Percentiles rank a stretch among this genome's conserved stretches.
Evolutionary conservation across 768 basidiomycete species (phyloP).

Genomic region (Panus rudis): DNA sequence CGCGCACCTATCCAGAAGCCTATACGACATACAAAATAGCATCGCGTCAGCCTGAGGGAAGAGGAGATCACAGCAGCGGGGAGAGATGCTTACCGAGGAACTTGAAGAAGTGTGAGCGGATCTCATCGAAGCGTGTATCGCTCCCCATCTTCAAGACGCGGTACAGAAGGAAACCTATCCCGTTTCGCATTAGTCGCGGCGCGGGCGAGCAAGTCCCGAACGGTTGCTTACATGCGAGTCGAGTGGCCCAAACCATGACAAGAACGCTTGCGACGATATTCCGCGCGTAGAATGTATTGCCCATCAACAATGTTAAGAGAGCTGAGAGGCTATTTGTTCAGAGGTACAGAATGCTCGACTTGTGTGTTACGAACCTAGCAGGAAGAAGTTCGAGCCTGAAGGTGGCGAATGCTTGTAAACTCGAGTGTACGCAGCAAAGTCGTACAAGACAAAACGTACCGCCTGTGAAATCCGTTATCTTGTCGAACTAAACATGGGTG

Average conservation of each 20-base stretch:
- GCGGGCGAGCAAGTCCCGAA: constrained; percentile 6
- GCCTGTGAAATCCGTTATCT: constrained; percentile 66
- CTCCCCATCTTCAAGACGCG: constrained; percentile 64
- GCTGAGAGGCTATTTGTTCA: constrained; percentile 27
- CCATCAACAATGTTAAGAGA: constrained; percentile 51
- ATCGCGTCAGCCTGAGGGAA: neutral
- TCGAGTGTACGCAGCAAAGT: neutral
- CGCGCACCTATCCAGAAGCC: constrained; percentile 50
- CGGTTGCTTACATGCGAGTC: constrained; percentile 40
- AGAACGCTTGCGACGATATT: constrained; percentile 50
- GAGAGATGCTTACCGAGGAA: constrained; percentile 38
- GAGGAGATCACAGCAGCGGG: too few relatives aligned
- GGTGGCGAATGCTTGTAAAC: neutral
- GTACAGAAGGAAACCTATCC: constrained; percentile 63
- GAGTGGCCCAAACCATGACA: constrained; percentile 62
- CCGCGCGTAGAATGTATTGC: constrained; percentile 53
- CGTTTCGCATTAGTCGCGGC: too few relatives aligned
- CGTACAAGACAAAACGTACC: constrained; percentile 25
- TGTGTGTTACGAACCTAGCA: constrained; percentile 34
- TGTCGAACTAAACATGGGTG: constrained; percentile 44
- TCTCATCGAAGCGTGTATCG: constrained; percentile 62
- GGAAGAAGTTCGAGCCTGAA: constrained; percentile 60
- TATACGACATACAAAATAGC: constrained; percentile 8
- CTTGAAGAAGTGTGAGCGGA: constrained; percentile 57
- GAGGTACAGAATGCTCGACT: neutral